Percentiles rank a stretch among this genome's conserved stretches.
Evolutionary conservation across 768 basidiomycete species (phyloP).

Genomic region (Podaxis sp.): DNA sequence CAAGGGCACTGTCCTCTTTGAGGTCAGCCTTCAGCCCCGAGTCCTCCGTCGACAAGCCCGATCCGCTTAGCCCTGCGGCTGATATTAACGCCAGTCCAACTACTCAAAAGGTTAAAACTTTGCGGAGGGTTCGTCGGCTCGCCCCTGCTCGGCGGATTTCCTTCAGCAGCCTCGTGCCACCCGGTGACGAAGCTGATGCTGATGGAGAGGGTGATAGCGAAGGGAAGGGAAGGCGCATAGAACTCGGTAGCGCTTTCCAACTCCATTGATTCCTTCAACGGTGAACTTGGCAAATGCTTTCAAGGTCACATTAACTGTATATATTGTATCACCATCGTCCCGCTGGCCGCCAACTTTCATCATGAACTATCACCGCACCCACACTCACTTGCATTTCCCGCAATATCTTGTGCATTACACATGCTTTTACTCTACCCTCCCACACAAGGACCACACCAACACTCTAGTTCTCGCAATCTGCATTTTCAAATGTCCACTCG

Average conservation of each 20-base stretch:
- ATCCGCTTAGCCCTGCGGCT: slow-evolving; percentile 10
- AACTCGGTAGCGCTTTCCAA: slow-evolving; percentile 67
- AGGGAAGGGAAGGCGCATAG: slow-evolving; percentile 19
- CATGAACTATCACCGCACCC: not conserved
- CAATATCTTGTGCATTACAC: not conserved
- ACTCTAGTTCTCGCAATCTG: not conserved
- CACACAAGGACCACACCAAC: not conserved
- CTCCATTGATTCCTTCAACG: slow-evolving; percentile 20
- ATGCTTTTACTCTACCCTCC: not conserved
- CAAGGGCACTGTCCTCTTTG: not conserved
- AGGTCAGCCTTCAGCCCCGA: slow-evolving; percentile 11
- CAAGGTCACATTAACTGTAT: not conserved
- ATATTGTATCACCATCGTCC: slow-evolving; percentile 2
- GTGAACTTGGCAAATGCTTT: not conserved
- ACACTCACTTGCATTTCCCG: not conserved
- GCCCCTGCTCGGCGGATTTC: slow-evolving; percentile 59
- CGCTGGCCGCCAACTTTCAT: not conserved
- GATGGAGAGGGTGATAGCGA: slow-evolving; percentile 33
- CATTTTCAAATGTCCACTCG: not conserved
- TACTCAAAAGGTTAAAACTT: slow-evolving; percentile 36
- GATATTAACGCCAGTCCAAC: slow-evolving; percentile 17
- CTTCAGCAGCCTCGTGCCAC: slow-evolving; percentile 51
- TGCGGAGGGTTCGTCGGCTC: slow-evolving; percentile 49
- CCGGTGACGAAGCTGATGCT: slow-evolving; percentile 36
- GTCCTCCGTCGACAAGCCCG: slow-evolving; percentile 9